These are phyloP conservation scores for Penicillium manginii DNA, from an alignment of 495 filamentous ascomycete species.

Conservation along the genomic window DNA sequence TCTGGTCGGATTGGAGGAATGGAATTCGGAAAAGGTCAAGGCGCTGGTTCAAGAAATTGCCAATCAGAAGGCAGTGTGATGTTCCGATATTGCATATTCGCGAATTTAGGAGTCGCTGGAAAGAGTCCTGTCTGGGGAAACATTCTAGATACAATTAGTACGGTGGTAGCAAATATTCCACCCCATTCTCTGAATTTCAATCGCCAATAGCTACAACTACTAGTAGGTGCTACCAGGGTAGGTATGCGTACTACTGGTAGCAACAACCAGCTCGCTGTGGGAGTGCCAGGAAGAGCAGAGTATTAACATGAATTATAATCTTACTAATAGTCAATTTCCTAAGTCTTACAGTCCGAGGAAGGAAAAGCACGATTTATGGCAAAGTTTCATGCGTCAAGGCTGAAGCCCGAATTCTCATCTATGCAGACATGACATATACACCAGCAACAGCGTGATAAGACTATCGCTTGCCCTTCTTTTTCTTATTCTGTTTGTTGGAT, in stretches of 20 bases:
- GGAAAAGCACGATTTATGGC: background rate
- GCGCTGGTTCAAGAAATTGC: constrained; percentile 13
- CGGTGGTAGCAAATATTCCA: background rate
- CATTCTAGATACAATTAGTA: too few species aligned
- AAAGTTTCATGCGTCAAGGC: background rate
- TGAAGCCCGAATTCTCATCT: constrained; percentile 2
- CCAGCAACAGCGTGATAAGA: constrained; percentile 1
- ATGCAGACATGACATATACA: constrained; percentile 12
- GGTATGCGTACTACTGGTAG: too few species aligned
- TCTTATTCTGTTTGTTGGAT: constrained; percentile 66
- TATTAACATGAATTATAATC: background rate
- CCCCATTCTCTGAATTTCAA: background rate
- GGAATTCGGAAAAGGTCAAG: constrained; percentile 13
- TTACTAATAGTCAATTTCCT: background rate
- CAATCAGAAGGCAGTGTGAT: background rate
- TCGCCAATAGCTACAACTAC: background rate
- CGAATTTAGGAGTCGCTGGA: too few species aligned
- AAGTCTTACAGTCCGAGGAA: background rate
- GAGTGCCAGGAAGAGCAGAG: too few species aligned
- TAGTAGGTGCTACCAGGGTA: background rate
- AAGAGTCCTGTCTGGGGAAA: too few species aligned
- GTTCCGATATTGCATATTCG: too few species aligned
- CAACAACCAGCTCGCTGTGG: too few species aligned
- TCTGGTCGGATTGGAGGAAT: constrained; percentile 22
- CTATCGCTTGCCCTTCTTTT: constrained; percentile 75